Percentiles rank a stretch among this genome's conserved stretches.
These are phyloP conservation scores for Micractinium sp. DNA, from an alignment of 139 green algal genomes.

Conservation along the genomic window DNA sequence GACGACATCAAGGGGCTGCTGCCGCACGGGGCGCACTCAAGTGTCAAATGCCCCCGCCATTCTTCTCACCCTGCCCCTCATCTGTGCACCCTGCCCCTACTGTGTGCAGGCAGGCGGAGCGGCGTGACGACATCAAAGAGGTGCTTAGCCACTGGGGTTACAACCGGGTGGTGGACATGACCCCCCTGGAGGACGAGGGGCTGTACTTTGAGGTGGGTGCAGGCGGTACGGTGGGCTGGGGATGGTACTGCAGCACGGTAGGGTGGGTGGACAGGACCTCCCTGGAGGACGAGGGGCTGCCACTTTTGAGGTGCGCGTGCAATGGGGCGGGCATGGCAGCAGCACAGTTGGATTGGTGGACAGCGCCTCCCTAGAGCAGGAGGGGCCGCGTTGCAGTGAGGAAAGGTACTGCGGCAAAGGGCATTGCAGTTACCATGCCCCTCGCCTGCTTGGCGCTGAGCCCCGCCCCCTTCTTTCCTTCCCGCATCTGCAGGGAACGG, in stretches of 20 bases:
- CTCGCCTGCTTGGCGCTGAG: no score
- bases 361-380: no score
- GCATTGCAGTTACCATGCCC: no score
- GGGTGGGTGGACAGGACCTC: constrained; percentile 30
- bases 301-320: no score
- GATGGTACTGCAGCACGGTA: background rate
- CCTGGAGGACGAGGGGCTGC: no score
- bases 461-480: background rate
- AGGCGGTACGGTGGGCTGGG: constrained; percentile 41
- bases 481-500: constrained; percentile 77
- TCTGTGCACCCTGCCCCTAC: background rate
- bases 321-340: no score
- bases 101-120: constrained; percentile 64
- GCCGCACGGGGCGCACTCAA: no score
- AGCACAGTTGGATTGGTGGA: no score
- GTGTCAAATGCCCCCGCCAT: no score
- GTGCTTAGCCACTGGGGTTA: constrained; percentile 68
- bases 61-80: background rate
- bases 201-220: constrained; percentile 73
- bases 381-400: no score
- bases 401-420: no score
- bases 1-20: no score
- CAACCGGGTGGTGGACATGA: constrained; percentile 71
- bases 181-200: constrained; percentile 53
- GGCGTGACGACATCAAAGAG: constrained; percentile 78